Evolutionary conservation across 805 yeast genomes (phyloP), one percentile per base, ranked within the genome.

Genomic region (Kazachstania viticola): DNA sequence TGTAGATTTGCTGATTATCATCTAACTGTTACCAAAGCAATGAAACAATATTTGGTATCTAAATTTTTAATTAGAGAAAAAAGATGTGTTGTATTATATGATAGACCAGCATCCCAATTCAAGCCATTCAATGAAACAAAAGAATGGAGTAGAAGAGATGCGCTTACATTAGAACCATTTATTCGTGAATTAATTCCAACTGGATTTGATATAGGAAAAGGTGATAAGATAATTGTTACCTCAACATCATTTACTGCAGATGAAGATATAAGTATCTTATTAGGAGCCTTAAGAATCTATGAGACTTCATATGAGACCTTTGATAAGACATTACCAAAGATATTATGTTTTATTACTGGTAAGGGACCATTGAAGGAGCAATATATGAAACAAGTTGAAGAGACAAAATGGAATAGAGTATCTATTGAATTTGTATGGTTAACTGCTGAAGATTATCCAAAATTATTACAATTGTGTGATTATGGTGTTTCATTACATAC

Each of bases 191-290:
- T 63, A 9, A 28, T 52, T 8, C 58, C 54, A 15, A 21, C 44
- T 7, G 52, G 51, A 13, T 61, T 61, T 29, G 54, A 63, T 38
- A 38, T 54, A 5, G 33, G 42, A 0, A 51, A 41, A 5, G 59
- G 56, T 4, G 80, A 76, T 46, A 74, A 74, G 41, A 62, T 88
- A n/a, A 43, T 91, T 11, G 73, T 88, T 3, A 77, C 88, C 1
- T 79, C 96, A 0, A 88, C 99, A 0, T 84, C 95, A 1, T 91
- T 85, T 52, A 88, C 99, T 0, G 91, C 93, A 1, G 99, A 91
- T 55, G 99, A 91, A 55, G 94, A 91, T 51, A 73, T 91, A 34
- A 61, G 61, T 16, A 56, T 81, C 23, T 58, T 91, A 13, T 58
- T 88, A 13, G 72, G 75, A 9, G 84, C 94, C 0, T 60, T 91